A percentile compares a stretch with the other conserved stretches of the same genome.
These are phyloP conservation scores for Trichosanthes cucumerina DNA, from an alignment of 306 rosid genomes.

Conservation along the genomic window DNA sequence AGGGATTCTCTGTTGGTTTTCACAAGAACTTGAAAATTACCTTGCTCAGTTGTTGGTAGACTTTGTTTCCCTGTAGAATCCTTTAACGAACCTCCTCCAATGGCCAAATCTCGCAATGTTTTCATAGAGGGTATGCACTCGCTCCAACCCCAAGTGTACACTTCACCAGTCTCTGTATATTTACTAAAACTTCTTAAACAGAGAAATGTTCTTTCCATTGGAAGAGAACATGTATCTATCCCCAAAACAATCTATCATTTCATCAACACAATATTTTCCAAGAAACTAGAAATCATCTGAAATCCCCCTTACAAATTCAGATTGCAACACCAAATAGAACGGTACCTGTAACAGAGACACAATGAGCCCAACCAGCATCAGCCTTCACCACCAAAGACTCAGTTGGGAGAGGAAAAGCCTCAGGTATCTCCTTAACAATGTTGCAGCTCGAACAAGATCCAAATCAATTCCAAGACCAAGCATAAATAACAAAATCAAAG, in stretches of 20 bases:
- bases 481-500: neutral
- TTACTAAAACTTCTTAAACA: constrained; percentile 3
- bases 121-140: constrained; percentile 83
- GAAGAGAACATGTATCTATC: neutral
- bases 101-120: constrained; percentile 37
- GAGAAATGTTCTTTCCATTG: neutral
- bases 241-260: neutral
- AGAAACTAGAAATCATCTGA: neutral
- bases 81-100: constrained; percentile 33
- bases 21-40: constrained; percentile 6
- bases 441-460: constrained; percentile 24
- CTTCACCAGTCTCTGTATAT: constrained; percentile 54
- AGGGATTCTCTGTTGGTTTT: neutral
- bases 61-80: constrained; percentile 39
- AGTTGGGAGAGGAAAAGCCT: constrained; percentile 52
- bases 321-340: neutral
- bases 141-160: constrained; percentile 91
- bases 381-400: constrained; percentile 57
- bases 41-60: constrained; percentile 48
- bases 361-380: constrained; percentile 93
- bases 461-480: constrained; percentile 32
- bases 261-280: neutral
- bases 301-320: neutral
- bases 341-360: constrained; percentile 60
- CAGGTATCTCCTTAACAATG: constrained; percentile 69